Conservation (phyloP, 345 rosid species). For the Camelina laxa region DNA sequence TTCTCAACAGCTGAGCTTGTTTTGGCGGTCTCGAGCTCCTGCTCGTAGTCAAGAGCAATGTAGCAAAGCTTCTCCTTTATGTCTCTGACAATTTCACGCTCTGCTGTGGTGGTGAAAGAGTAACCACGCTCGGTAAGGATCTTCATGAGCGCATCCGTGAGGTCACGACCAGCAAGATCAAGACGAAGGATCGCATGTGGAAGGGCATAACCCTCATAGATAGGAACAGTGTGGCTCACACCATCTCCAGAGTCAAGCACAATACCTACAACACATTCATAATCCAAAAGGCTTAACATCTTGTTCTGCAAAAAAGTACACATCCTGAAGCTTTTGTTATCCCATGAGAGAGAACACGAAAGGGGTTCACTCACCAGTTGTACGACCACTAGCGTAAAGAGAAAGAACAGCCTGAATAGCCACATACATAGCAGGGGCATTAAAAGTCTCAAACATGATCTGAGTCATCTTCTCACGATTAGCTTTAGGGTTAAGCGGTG, state of each 20-base stretch:
- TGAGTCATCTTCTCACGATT: constrained; percentile 99
- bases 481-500: constrained; percentile 97
- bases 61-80: constrained; percentile 93
- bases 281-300: background rate
- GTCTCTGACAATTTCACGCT: constrained; percentile 97
- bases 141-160: constrained; percentile 85
- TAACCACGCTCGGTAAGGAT: constrained; percentile 95
- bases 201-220: constrained; percentile 87
- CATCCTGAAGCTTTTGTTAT: constrained; percentile 20
- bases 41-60: constrained; percentile 91
- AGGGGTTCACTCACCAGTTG: constrained; percentile 67
- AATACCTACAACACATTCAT: constrained; percentile 60
- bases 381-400: constrained; percentile 95
- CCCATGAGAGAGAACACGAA: background rate
- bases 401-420: constrained; percentile 97
- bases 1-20: constrained; percentile 85
- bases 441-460: constrained; percentile 94
- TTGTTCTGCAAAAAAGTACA: background rate
- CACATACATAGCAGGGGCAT: constrained; percentile 90
- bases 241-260: constrained; percentile 96
- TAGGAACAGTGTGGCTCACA: constrained; percentile 92
- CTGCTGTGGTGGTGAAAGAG: constrained; percentile 94
- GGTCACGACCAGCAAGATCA: constrained; percentile 91
- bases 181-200: constrained; percentile 94
- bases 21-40: constrained; percentile 90